A percentile compares a stretch with the other conserved stretches of the same genome.
Conservation (phyloP, 768 basidiomycete species). For the Xerocomellus amylosporus region DNA sequence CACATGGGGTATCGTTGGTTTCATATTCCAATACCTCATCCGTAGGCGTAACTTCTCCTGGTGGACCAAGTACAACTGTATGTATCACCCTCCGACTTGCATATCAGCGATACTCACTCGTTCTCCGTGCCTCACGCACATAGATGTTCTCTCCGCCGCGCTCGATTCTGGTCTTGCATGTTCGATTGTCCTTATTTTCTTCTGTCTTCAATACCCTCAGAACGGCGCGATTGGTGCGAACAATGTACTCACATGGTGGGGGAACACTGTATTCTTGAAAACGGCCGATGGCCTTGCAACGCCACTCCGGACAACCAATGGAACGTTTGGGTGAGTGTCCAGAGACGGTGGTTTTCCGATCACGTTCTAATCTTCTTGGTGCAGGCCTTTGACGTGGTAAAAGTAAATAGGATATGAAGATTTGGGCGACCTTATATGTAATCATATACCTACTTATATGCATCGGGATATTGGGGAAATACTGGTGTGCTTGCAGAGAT, state of each 20-base stretch:
- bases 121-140: neutral
- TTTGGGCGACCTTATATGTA: neutral
- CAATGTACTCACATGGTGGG: constrained; percentile 67
- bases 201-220: constrained; percentile 59
- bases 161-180: constrained; percentile 69
- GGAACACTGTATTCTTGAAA: constrained; percentile 45
- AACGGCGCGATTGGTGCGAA: constrained; percentile 58
- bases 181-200: constrained; percentile 55
- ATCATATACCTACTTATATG: neutral
- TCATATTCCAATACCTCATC: constrained; percentile 63
- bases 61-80: constrained; percentile 58
- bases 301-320: constrained; percentile 11
- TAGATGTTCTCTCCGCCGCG: constrained; percentile 66
- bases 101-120: neutral
- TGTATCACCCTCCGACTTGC: constrained; percentile 13
- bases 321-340: constrained; percentile 31
- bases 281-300: constrained; percentile 30
- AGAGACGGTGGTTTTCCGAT: neutral
- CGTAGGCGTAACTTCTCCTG: constrained; percentile 63
- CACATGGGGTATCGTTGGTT: constrained; percentile 64
- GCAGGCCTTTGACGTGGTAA: constrained; percentile 20
- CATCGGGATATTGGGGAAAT: neutral
- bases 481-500: neutral
- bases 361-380: neutral
- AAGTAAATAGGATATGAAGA: no score